Percentiles rank a stretch among this genome's conserved stretches.
Conservation (phyloP, 2,329 filamentous ascomycete species). For the Drechslerella dactyloides region DNA sequence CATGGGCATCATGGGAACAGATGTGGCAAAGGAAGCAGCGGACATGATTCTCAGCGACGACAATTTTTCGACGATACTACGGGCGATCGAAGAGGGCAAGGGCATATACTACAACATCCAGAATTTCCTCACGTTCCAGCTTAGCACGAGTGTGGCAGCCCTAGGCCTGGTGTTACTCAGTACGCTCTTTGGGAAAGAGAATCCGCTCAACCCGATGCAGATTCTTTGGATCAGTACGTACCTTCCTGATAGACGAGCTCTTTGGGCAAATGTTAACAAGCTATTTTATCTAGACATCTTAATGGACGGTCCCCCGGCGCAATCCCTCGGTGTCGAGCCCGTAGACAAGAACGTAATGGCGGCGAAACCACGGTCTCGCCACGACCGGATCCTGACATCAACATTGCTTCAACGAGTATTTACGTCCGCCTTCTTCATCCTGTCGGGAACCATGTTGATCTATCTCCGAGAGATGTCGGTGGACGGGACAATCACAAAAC, state of each 20-base stretch:
- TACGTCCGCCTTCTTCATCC: conserved; percentile 86
- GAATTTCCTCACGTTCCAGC: conserved; percentile 97
- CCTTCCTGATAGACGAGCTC: not conserved
- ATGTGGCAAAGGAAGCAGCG: conserved; percentile 95
- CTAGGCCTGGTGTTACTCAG: conserved; percentile 89
- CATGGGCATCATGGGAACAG: conserved; percentile 93
- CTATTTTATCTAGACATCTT: conserved; percentile 76
- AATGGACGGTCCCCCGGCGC: conserved; percentile 97
- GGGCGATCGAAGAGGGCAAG: conserved; percentile 97
- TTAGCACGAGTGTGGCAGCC: conserved; percentile 94
- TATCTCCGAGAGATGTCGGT: conserved; percentile 90
- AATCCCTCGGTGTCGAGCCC: conserved; percentile 92
- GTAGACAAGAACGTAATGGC: conserved; percentile 95
- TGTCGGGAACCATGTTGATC: conserved; percentile 86
- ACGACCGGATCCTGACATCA: conserved; percentile 87
- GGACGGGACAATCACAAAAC: conserved; percentile 81
- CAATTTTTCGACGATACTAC: conserved; percentile 88
- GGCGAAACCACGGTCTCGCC: conserved; percentile 82
- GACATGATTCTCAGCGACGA: conserved; percentile 92
- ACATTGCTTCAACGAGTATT: conserved; percentile 82
- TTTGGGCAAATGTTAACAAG: conserved; percentile 52
- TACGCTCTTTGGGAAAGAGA: conserved; percentile 90
- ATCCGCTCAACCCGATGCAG: conserved; percentile 98
- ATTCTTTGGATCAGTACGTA: conserved; percentile 97
- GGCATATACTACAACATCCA: conserved; percentile 99